Evolutionary conservation across 371 early-diverging fungal genomes (phyloP).

Genomic region (Catenaria anguillulae): DNA sequence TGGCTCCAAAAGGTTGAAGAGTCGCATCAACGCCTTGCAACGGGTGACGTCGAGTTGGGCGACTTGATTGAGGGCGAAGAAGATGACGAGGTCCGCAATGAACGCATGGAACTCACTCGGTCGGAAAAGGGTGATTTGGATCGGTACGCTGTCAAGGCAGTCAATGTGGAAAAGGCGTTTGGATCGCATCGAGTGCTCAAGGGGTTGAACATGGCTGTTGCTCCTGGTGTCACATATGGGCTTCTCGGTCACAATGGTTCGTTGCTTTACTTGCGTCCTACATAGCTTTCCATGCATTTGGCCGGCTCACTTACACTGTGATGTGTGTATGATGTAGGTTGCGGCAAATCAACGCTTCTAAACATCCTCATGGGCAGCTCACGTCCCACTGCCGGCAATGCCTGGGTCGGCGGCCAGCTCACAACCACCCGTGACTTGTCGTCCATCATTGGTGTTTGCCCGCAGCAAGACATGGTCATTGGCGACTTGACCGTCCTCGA

Average conservation of each 20-base stretch:
- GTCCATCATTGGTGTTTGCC: conserved; percentile 25
- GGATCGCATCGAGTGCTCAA: not conserved
- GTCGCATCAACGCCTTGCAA: not conserved
- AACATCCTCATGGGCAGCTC: not conserved
- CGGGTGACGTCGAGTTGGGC: not conserved
- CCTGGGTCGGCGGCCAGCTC: not conserved
- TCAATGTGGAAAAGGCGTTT: not conserved
- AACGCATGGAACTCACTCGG: not conserved
- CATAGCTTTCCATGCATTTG: no score
- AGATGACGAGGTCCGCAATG: not conserved
- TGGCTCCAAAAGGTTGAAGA: not conserved
- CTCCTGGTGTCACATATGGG: not conserved
- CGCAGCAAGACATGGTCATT: conserved; percentile 31
- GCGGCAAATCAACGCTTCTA: not conserved
- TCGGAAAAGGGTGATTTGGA: no score
- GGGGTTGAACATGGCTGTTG: not conserved
- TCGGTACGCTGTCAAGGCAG: not conserved
- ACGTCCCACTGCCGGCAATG: not conserved
- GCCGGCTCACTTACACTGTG: no score
- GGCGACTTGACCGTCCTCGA: conserved; percentile 31
- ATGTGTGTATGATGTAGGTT: no score
- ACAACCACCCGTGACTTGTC: conserved; percentile 11
- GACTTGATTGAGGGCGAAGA: not conserved
- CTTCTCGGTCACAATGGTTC: not conserved
- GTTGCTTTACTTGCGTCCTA: not conserved